Percentiles rank a stretch among this genome's conserved stretches.
phyloP scores from a whole-genome alignment of 2,329 filamentous ascomycete species.

The Fusarium solani-melongenae region DNA sequence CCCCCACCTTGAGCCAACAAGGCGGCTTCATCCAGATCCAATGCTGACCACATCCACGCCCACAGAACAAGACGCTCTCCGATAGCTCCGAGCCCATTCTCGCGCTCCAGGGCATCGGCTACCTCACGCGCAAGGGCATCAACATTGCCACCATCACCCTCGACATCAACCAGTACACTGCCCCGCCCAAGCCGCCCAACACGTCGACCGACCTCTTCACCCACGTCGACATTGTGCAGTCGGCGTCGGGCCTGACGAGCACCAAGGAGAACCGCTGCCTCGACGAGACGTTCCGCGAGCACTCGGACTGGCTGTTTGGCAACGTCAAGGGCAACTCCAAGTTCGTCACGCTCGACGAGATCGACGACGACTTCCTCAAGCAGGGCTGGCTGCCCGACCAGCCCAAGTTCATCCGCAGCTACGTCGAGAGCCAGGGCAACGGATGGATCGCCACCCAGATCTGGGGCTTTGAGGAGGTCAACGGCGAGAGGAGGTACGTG shows the following conservation, averaged over 20 bases:
- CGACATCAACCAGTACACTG: conserved; percentile 66
- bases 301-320: conserved; percentile 85
- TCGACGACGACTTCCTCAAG: conserved; percentile 67
- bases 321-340: conserved; percentile 70
- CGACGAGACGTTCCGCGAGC: conserved; percentile 66
- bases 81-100: conserved; percentile 76
- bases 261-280: conserved; percentile 67
- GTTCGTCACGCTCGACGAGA: conserved; percentile 59
- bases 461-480: conserved; percentile 69
- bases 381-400: conserved; percentile 71
- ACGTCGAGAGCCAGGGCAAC: conserved; percentile 63
- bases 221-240: conserved; percentile 79
- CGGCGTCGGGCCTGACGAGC: conserved; percentile 76
- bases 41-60: conserved; percentile 2
- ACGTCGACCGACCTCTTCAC: conserved; percentile 55
- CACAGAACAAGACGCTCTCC: conserved; percentile 81
- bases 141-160: conserved; percentile 76
- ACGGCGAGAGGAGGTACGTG: conserved; percentile 63
- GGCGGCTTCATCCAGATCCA: not conserved
- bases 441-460: conserved; percentile 68
- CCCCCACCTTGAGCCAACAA: not conserved
- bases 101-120: conserved; percentile 77
- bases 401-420: conserved; percentile 69
- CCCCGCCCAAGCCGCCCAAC: conserved; percentile 54
- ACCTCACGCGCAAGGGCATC: conserved; percentile 79